These are phyloP conservation scores for Cordyceps cicadae DNA, from an alignment of 2,329 filamentous ascomycete species.

Conservation along the genomic window DNA sequence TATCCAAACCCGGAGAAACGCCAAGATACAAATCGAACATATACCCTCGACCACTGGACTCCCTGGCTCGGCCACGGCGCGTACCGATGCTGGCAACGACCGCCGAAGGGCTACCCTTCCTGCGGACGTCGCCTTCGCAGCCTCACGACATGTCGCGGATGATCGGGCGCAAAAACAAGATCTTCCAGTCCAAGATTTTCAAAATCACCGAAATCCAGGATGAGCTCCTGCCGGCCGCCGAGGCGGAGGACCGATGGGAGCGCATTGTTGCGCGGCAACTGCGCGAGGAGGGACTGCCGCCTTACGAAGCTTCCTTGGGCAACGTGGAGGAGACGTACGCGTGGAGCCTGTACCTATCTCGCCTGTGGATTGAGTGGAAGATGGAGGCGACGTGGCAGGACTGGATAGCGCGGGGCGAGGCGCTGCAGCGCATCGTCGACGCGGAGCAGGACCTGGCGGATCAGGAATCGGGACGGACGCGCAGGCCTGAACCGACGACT, in stretches of 20 bases:
- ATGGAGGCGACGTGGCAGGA: slow-evolving; percentile 28
- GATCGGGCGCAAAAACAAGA: slow-evolving; percentile 41
- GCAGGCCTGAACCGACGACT: not conserved
- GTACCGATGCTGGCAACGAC: slow-evolving; percentile 50
- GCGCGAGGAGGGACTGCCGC: slow-evolving; percentile 13
- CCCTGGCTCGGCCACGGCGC: slow-evolving; percentile 33
- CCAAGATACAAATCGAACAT: slow-evolving; percentile 33
- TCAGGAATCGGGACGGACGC: slow-evolving; percentile 15
- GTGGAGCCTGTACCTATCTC: slow-evolving; percentile 23
- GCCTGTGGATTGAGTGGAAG: slow-evolving; percentile 24
- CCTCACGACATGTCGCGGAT: slow-evolving; percentile 49
- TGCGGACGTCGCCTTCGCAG: slow-evolving; percentile 61
- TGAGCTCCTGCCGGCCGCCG: slow-evolving; percentile 22
- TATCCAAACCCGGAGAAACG: slow-evolving; percentile 25
- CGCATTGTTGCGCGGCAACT: slow-evolving; percentile 23
- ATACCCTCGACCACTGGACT: slow-evolving; percentile 14
- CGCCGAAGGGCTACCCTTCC: slow-evolving; percentile 51
- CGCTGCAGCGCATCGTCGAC: slow-evolving; percentile 32
- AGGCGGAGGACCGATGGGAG: slow-evolving; percentile 44
- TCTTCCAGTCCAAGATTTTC: slow-evolving; percentile 34
- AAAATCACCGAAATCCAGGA: slow-evolving; percentile 31
- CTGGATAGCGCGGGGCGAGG: slow-evolving; percentile 32
- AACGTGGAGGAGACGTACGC: slow-evolving; percentile 20
- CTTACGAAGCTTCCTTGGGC: not conserved
- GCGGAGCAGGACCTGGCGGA: slow-evolving; percentile 27